Percentiles rank a stretch among this genome's conserved stretches.
Conservation (phyloP, 1,139 yeast genomes). For the Kurtzmaniella quercitrusa region DNA sequence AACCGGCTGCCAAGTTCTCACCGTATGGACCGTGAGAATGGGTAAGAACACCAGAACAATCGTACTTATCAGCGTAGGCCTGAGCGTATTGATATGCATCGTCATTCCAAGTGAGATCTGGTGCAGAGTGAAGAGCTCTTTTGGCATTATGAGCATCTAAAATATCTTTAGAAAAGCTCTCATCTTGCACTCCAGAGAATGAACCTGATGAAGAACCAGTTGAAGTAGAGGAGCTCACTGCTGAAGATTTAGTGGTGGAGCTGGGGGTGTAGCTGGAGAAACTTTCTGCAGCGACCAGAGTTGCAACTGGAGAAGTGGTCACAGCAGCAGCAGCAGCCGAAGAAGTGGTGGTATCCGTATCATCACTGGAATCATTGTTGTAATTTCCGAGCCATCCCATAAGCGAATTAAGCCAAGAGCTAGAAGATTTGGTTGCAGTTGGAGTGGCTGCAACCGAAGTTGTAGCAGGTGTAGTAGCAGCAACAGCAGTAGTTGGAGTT, state of each 20-base stretch:
- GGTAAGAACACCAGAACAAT: slow-evolving; percentile 62
- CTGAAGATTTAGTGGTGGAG: slow-evolving; percentile 7
- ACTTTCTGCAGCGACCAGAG: slow-evolving; percentile 6
- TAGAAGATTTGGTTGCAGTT: slow-evolving; percentile 4
- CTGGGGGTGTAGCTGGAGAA: slow-evolving; percentile 5
- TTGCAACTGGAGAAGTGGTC: slow-evolving; percentile 3
- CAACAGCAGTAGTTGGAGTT: slow-evolving; percentile 7
- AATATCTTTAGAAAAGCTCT: slow-evolving; percentile 34
- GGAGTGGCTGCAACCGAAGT: slow-evolving; percentile 5
- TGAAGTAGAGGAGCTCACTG: slow-evolving; percentile 8
- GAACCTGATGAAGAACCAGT: slow-evolving; percentile 8
- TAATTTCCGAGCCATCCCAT: neutral
- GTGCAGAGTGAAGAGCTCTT: slow-evolving; percentile 65
- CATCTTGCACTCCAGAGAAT: slow-evolving; percentile 19
- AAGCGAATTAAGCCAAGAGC: slow-evolving; percentile 1
- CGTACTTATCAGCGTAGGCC: slow-evolving; percentile 58
- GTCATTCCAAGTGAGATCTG: slow-evolving; percentile 58
- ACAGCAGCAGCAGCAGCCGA: slow-evolving; percentile 6
- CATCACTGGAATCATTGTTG: slow-evolving; percentile 6
- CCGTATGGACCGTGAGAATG: slow-evolving; percentile 83
- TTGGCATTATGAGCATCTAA: slow-evolving; percentile 63
- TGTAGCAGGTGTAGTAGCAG: slow-evolving; percentile 4
- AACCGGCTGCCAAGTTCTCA: slow-evolving; percentile 83
- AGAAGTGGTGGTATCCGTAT: slow-evolving; percentile 9
- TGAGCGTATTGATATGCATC: slow-evolving; percentile 64